These are phyloP conservation scores for Leptographium flavum DNA, from an alignment of 2,329 filamentous ascomycete genomes.

Conservation along the genomic window DNA sequence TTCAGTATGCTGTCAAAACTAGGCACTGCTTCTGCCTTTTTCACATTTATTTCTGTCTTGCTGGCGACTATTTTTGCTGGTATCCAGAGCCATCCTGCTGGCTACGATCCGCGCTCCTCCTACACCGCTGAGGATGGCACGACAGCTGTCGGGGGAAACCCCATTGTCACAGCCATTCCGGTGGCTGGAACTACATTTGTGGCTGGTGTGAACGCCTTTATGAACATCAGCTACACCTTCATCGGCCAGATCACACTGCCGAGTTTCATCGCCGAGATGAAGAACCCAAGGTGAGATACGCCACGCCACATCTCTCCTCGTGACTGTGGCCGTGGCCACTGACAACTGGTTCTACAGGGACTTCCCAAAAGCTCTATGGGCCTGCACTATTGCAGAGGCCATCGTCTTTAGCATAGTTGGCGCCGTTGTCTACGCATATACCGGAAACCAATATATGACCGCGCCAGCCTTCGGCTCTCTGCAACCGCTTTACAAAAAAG, in stretches of 20 bases:
- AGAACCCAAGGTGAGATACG: constrained; percentile 31
- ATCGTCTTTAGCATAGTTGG: constrained; percentile 77
- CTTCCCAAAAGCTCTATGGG: constrained; percentile 87
- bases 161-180: constrained; percentile 55
- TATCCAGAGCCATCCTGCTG: constrained; percentile 58
- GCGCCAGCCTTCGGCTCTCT: constrained; percentile 78
- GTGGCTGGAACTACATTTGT: constrained; percentile 64
- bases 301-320: no score
- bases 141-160: constrained; percentile 35
- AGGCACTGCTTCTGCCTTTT: constrained; percentile 65
- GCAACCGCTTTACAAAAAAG: constrained; percentile 67
- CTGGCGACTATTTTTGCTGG: constrained; percentile 72
- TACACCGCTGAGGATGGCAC: constrained; percentile 18
- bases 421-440: constrained; percentile 70
- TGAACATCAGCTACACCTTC: constrained; percentile 94
- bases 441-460: constrained; percentile 79
- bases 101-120: constrained; percentile 38
- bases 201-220: constrained; percentile 68
- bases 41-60: constrained; percentile 81
- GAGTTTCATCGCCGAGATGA: constrained; percentile 94
- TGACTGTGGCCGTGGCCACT: not conserved
- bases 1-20: constrained; percentile 69
- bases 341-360: constrained; percentile 39
- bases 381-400: constrained; percentile 76
- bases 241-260: constrained; percentile 91